Evolutionary conservation across 2,329 filamentous ascomycete species (phyloP), one percentile per base, ranked within the genome.

Genomic region (Paraconiothyrium brasiliense): DNA sequence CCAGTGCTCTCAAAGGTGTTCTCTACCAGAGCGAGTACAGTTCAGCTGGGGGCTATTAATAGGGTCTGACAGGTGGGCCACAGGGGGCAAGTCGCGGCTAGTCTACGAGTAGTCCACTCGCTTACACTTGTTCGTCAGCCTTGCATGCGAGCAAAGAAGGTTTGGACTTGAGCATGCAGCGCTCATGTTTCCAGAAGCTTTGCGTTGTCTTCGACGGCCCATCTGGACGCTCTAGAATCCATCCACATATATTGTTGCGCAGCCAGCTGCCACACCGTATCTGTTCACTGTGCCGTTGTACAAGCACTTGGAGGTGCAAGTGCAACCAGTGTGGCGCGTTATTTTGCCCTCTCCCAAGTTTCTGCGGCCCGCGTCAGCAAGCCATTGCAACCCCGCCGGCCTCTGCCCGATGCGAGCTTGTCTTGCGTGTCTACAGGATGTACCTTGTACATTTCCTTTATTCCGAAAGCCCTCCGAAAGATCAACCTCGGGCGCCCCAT

Each of bases 111-210:
- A 54, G 51, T 49, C 57, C n/a, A 47, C 56, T 54, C 50, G 58
- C 27, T 54, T 55, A 51, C 59, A 59, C 34, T 32, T 41, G 49
- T 54, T 50, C 54, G 59, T 58, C 35, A 59, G 59, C 24, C 65
- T 60, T 56, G 57, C 60, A 60, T 52, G 34, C 24, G 44, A 30
- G 52, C 22, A 13, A 24, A 58, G 62, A 48, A 9, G 14, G 41
- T 37, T 46, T 43, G 47, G 24, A 57, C 4, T 47, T 13, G 46
- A 61, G 43, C 48, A 52, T 52, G 58, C 63, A 67, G 52, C 61
- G 63, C 60, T 65, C 65, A 66, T 46, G 62, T 61, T 64, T 69
- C 64, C 62, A 58, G 65, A 67, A 67, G 58, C 58, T 34, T 9
- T 54, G 10, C 5, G 39, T 6, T 46, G 32, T 9, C 14, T 20